Conservation (phyloP, 345 rosid genomes). For the Erodium maritimum region DNA sequence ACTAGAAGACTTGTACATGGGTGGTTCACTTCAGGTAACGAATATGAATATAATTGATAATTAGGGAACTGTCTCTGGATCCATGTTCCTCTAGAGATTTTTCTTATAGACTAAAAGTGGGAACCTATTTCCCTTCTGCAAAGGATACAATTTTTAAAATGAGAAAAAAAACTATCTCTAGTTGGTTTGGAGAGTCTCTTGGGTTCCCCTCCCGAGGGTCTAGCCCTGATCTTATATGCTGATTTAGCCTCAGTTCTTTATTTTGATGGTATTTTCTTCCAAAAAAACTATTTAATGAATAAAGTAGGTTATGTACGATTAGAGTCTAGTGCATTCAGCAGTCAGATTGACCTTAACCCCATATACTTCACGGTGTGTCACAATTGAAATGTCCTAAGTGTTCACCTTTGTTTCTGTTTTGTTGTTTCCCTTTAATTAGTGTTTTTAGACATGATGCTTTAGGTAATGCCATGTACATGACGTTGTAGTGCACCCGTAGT, state of each 20-base stretch:
- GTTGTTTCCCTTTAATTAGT: too few species aligned
- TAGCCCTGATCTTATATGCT: too few species aligned
- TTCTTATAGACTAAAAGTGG: background rate
- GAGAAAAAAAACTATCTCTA: background rate
- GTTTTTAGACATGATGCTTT: background rate
- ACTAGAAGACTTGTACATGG: slow-evolving; percentile 95
- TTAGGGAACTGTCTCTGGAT: background rate
- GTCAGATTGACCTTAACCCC: too few species aligned
- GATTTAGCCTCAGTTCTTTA: too few species aligned
- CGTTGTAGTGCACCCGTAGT: background rate
- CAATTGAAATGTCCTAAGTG: background rate
- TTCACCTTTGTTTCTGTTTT: background rate
- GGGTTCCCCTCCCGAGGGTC: too few species aligned
- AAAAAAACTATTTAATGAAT: too few species aligned
- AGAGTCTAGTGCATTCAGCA: background rate
- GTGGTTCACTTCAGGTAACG: slow-evolving; percentile 83
- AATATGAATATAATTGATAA: background rate
- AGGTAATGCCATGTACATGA: background rate
- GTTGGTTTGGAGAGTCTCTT: too few species aligned
- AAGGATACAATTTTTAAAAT: background rate
- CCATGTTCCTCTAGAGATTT: background rate
- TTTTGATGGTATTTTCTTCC: too few species aligned
- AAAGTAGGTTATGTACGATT: background rate
- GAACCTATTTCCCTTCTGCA: background rate
- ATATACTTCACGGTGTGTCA: background rate